Conservation (phyloP, 768 basidiomycete genomes). For the Lactarius pseudohatsudake region DNA sequence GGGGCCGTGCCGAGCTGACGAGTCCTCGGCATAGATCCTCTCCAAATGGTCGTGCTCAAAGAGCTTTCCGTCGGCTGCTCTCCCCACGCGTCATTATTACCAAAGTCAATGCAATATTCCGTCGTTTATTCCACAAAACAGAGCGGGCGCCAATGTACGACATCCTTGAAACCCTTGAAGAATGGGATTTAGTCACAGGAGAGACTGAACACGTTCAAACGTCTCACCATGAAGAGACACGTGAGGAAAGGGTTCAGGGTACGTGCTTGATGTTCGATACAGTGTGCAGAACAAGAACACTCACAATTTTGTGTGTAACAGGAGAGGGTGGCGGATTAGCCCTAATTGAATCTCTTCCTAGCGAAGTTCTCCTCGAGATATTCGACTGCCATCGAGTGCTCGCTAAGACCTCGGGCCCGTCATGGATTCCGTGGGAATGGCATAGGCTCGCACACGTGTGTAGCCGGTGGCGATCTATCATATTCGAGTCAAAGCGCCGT, state of each 20-base stretch:
- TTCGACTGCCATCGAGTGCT: slow-evolving; percentile 6
- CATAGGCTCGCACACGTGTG: slow-evolving; percentile 18
- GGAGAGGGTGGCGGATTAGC: not conserved
- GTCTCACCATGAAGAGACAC: not conserved
- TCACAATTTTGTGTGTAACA: not conserved
- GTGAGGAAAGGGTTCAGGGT: not conserved
- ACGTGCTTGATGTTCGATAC: not conserved
- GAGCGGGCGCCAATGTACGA: not conserved
- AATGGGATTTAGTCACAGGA: not conserved
- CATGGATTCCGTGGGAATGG: slow-evolving; percentile 13
- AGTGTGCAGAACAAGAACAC: too few species aligned
- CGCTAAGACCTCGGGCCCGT: not conserved
- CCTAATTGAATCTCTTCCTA: slow-evolving; percentile 5
- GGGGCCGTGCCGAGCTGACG: not conserved
- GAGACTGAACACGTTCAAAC: not conserved
- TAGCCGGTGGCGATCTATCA: slow-evolving; percentile 8
- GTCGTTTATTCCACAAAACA: not conserved
- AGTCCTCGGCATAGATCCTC: not conserved
- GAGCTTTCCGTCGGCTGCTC: not conserved
- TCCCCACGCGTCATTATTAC: not conserved
- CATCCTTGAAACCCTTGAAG: not conserved
- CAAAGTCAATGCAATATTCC: not conserved
- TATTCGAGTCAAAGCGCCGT: slow-evolving; percentile 10
- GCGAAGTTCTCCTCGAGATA: slow-evolving; percentile 17
- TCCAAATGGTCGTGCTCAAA: not conserved